A percentile compares a stretch with the other conserved stretches of the same genome.
These are phyloP conservation scores for Aureobasidium melanogenum DNA, from an alignment of 2,329 filamentous ascomycete genomes.

Conservation along the genomic window DNA sequence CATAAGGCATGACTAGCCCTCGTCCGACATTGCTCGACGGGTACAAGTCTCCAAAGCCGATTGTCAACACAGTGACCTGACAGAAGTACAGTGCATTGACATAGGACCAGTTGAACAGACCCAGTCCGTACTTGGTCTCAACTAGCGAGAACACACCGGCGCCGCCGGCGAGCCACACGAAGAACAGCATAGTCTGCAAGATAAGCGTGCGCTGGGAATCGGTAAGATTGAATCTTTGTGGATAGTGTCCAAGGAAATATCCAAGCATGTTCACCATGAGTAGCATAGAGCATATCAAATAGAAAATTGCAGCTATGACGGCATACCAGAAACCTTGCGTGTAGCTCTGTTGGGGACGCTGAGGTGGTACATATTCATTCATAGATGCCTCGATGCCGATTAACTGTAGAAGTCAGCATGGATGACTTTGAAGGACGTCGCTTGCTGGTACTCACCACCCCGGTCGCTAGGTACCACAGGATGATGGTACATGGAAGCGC, in stretches of 20 bases:
- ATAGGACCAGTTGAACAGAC: constrained; percentile 53
- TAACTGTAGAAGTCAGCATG: constrained; percentile 33
- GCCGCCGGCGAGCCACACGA: constrained; percentile 71
- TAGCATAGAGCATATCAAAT: constrained; percentile 68
- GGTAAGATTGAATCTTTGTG: constrained; percentile 68
- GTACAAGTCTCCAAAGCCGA: constrained; percentile 57
- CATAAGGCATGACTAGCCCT: constrained; percentile 72
- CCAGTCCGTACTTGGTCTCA: constrained; percentile 38
- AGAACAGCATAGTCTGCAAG: constrained; percentile 78
- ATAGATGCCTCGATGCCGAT: constrained; percentile 60
- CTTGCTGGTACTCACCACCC: constrained; percentile 38
- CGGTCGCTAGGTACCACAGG: constrained; percentile 61
- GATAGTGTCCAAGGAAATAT: constrained; percentile 65
- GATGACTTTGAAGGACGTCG: too few species aligned
- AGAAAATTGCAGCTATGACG: constrained; percentile 68
- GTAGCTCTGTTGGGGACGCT: constrained; percentile 45
- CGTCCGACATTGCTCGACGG: constrained; percentile 49
- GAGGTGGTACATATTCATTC: constrained; percentile 48
- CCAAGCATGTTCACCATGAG: constrained; percentile 74
- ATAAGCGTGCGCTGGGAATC: constrained; percentile 79
- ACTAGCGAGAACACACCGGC: constrained; percentile 65
- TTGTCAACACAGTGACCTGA: constrained; percentile 56
- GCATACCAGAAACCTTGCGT: constrained; percentile 85
- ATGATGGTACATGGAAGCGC: constrained; percentile 77
- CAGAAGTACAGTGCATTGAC: constrained; percentile 62